Conservation (phyloP, 257 asterid genomes). For the Cinchona pubescens region DNA sequence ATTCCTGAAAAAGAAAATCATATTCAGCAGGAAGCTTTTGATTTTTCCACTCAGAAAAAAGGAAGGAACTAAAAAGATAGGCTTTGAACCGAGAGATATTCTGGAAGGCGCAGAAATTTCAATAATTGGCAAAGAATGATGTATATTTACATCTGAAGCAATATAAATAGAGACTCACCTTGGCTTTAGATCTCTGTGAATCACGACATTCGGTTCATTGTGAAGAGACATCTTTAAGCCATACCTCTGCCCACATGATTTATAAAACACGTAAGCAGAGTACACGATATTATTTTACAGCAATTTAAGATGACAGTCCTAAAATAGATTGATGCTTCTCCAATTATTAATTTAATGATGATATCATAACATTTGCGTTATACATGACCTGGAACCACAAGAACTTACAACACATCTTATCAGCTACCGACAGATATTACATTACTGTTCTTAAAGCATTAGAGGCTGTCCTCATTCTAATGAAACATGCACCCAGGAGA, state of each 20-base stretch:
- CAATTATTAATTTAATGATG: not conserved
- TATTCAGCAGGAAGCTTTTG: conserved; percentile 19
- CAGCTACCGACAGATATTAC: not conserved
- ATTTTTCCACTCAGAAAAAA: not conserved
- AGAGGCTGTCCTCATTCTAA: not conserved
- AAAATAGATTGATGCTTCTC: not conserved
- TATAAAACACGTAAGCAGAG: not conserved
- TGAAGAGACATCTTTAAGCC: conserved; percentile 99
- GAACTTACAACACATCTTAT: not conserved
- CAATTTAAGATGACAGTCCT: conserved; percentile 1
- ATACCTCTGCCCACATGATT: conserved; percentile 71
- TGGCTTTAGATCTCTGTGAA: conserved; percentile 97
- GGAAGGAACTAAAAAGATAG: not conserved
- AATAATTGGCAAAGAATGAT: not conserved
- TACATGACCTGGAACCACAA: not conserved
- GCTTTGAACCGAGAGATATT: not conserved
- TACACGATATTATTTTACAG: not conserved
- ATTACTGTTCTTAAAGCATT: not conserved
- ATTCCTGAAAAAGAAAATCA: conserved; percentile 54
- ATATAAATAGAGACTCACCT: conserved; percentile 50
- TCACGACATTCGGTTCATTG: conserved; percentile 87
- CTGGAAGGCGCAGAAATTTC: not conserved
- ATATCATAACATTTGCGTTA: not conserved
- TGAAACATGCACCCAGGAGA: not conserved
- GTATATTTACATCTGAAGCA: not conserved